A percentile compares a stretch with the other conserved stretches of the same genome.
Evolutionary conservation across 78 protist genomes (phyloP).

Genomic region (Anaeramoeba flamelloides): DNA sequence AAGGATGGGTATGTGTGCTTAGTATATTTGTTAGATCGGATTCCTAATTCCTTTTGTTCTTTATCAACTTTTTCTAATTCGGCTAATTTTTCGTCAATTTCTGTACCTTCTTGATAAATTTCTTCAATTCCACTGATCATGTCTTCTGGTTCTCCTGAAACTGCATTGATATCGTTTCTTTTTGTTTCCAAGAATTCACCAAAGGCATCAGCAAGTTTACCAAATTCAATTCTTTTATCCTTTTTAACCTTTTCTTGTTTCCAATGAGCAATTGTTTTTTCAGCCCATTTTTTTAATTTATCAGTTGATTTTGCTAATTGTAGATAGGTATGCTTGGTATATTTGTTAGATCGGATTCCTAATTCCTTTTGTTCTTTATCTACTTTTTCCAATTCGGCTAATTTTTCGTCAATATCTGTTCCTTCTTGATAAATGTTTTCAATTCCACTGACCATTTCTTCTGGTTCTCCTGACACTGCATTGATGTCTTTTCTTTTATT

Average conservation of each 20-base stretch:
- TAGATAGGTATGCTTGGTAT: not conserved
- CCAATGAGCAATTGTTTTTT: too few species aligned
- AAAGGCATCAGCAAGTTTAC: not conserved
- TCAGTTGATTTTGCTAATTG: too few species aligned
- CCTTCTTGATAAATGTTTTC: not conserved
- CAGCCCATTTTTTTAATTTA: too few species aligned
- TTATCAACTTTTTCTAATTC: not conserved
- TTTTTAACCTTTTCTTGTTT: too few species aligned
- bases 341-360: not conserved
- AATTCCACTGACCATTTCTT: not conserved
- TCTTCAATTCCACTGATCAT: not conserved
- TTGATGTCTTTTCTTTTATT: not conserved
- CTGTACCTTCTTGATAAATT: not conserved
- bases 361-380: not conserved
- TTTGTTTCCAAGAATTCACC: not conserved
- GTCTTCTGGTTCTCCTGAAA: not conserved
- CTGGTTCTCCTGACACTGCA: not conserved
- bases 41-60: not conserved
- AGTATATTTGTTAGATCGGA: not conserved
- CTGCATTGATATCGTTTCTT: not conserved
- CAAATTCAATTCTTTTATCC: constrained; percentile 3
- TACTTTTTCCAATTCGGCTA: not conserved
- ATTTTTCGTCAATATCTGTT: not conserved
- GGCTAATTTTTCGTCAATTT: not conserved
- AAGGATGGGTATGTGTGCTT: not conserved